Evolutionary conservation across 2,329 filamentous ascomycete species (phyloP), one percentile per base, ranked within the genome.

Genomic region (Diaporthe sp.): DNA sequence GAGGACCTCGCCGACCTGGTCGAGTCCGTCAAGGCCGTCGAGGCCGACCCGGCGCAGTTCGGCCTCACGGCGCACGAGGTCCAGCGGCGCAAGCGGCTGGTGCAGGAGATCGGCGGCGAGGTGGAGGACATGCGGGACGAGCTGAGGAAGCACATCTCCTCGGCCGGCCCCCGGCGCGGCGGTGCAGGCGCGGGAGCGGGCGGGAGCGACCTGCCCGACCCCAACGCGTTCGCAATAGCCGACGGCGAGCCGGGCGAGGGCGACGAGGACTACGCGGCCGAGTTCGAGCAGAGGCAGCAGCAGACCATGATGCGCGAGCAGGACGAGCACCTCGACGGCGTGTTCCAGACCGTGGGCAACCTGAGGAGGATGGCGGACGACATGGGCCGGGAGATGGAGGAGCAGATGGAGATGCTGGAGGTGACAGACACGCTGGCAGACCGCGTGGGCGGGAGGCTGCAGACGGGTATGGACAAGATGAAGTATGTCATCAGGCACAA

Each of bases 311-410:
- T 99, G 94, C 91, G 93, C 79, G 95, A 98, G 84, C 97, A 99
- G 87, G 97, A 99, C 83, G 90, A 96, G 85, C 94, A 97, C 80
- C 89, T 99, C 2, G 96, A 98, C 82, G 94, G 94, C 22, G 96
- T 99, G 62, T 98, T 97, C 82, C 91, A 93, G 79, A 98, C 96
- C 1, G 97, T 99, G 34, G 96, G 96, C 3, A 98, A 95, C 82
- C 85, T 99, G 82, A 89, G 96, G 74, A 90, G 94, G 82, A 97
- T 98, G 88, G 97, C 97, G 2, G 93, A 97, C 84, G 94, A 95
- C 80, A 99, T 99, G 96, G 96, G 97, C 1, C 89, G 96, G 75
- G 97, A 99, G 87, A 88, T 99, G 61, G 97, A 98, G 85, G 97
- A 99, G 86, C 97, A 99, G 88, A 90, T 90, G 31, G 94, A 95